These are phyloP conservation scores for Suaeda aralocaspica DNA, from an alignment of 148 eudicot genomes.

Conservation along the genomic window DNA sequence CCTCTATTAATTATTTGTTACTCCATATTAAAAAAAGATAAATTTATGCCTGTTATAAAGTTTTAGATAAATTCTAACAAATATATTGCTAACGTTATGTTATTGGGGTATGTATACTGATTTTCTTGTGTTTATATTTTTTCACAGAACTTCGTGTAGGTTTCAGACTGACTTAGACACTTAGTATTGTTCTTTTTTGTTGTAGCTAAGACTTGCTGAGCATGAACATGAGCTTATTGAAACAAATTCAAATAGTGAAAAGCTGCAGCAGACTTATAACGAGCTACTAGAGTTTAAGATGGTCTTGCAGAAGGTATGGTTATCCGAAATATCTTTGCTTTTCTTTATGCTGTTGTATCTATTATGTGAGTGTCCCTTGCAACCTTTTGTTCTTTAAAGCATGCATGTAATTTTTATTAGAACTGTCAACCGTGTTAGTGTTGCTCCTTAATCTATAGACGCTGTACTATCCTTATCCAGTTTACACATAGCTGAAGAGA, in stretches of 20 bases:
- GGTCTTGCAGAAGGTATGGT: slow-evolving; percentile 87
- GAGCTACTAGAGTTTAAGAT: slow-evolving; percentile 93
- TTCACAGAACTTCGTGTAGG: slow-evolving; percentile 1
- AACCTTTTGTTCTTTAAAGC: neutral
- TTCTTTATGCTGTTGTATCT: neutral
- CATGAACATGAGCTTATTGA: slow-evolving; percentile 94
- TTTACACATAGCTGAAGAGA: no score
- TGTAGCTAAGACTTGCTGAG: slow-evolving; percentile 74
- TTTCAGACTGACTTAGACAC: slow-evolving; percentile 13
- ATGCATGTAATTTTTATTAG: neutral
- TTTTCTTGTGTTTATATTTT: neutral
- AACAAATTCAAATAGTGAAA: slow-evolving; percentile 86
- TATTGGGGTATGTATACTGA: neutral
- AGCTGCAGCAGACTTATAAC: slow-evolving; percentile 67
- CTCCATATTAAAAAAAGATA: no score
- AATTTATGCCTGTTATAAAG: no score
- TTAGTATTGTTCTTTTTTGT: slow-evolving; percentile 21
- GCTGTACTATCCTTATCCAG: no score
- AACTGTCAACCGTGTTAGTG: neutral
- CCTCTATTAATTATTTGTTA: no score
- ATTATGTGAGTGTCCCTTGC: neutral
- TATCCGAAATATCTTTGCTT: neutral
- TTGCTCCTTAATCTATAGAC: neutral
- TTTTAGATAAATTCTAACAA: no score
- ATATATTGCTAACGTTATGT: neutral